Evolutionary conservation across 768 basidiomycete genomes (phyloP), one percentile per base, ranked within the genome.

Genomic region (Russula ochroleuca): DNA sequence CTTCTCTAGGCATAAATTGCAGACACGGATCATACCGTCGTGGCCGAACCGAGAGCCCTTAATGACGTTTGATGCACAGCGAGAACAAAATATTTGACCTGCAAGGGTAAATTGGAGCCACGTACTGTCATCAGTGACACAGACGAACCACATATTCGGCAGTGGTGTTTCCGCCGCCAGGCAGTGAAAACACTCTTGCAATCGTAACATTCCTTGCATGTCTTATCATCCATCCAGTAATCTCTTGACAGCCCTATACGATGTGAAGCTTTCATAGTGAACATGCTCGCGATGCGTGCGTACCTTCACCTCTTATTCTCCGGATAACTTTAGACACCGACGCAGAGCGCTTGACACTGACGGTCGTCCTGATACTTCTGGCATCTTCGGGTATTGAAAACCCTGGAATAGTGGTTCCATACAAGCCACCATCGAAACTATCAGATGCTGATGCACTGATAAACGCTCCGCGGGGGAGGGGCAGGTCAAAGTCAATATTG

Each of bases 221-320:
- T 89, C 70, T 93, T 93, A 71, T 98, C 95, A 65, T 94, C 92
- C 94, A 98, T 98, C 97, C 97, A 99, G 72, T 98, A 98, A 71
- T 97, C 92, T 67, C 87, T 85, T 25, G 92, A 92, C 21, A 96
- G 72, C n/a, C 91, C 92, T 92, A 57, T 5, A 61, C 68, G 40
- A 68, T 53, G 55, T 57, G 17, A 54, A 48, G 2, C 21, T 31
- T 51, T 19, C 43, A 28, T 38, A 56, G 19, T 28, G 48, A 23
- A 21, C 52, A 61, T 55, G 35, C 40, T 17, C 38, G 71, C 56
- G n/a, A 40, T 33, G 50, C 25, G 56, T 40, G 71, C 73, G 65
- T 69, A 81, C 94, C 94, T 83, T 96, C 94, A 48, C 95, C 95
- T 61, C 94, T 81, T 70, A 97, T 85, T 65, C 92, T 79, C 69